Percentiles rank a stretch among this genome's conserved stretches.
phyloP scores from a whole-genome alignment of 106 monocot genomes.

The Platanthera guangdongensis region DNA sequence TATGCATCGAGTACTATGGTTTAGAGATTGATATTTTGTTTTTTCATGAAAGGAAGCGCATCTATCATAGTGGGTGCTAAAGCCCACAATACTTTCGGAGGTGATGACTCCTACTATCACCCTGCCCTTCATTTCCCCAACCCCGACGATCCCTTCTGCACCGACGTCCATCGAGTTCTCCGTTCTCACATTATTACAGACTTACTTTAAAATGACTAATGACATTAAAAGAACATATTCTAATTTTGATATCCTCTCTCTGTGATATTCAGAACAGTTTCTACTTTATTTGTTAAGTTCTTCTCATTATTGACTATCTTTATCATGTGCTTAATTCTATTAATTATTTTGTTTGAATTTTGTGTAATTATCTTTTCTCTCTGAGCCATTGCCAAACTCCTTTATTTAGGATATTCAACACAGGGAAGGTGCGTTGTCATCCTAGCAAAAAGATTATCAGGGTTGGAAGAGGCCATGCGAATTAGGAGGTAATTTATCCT shows the following conservation, averaged over 20 bases:
- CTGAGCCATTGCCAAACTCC: not conserved
- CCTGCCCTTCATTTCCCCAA: too few relatives aligned
- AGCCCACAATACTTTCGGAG: too few relatives aligned
- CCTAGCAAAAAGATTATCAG: constrained; percentile 39
- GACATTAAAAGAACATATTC: not conserved
- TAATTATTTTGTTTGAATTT: not conserved
- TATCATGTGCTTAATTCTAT: not conserved
- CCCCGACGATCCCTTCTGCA: too few relatives aligned
- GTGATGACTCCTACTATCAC: not conserved
- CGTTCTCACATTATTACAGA: too few relatives aligned
- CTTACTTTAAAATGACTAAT: not conserved
- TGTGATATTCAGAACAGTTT: not conserved
- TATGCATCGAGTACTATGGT: too few relatives aligned
- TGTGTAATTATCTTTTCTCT: not conserved
- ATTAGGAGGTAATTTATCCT: constrained; percentile 40
- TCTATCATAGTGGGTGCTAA: too few relatives aligned
- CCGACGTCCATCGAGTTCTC: too few relatives aligned
- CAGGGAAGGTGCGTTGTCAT: constrained; percentile 18
- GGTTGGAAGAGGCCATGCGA: constrained; percentile 64
- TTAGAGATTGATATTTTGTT: too few relatives aligned
- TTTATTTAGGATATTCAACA: constrained; percentile 26
- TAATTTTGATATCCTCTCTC: not conserved
- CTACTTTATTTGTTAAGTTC: not conserved
- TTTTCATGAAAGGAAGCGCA: too few relatives aligned
- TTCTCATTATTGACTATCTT: not conserved